Evolutionary conservation across 371 early-diverging fungal genomes (phyloP).

Genomic region (Aphelidium insulamus): DNA sequence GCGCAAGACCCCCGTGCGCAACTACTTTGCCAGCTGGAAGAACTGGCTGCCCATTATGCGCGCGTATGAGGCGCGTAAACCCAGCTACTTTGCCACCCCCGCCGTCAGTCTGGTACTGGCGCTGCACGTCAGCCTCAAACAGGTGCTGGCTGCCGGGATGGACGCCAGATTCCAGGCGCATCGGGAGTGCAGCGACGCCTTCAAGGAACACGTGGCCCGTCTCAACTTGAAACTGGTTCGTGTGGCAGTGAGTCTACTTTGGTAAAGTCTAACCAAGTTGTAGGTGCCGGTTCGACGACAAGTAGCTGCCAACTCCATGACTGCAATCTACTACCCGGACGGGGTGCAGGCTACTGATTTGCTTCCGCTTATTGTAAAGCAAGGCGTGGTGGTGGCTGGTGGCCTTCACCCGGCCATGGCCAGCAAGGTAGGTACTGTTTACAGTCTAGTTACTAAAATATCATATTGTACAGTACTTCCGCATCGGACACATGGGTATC

Average conservation of each 20-base stretch:
- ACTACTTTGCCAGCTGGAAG: slow-evolving; percentile 57
- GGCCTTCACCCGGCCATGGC: slow-evolving; percentile 72
- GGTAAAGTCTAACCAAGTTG: slow-evolving; percentile 1
- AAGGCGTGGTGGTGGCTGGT: slow-evolving; percentile 79
- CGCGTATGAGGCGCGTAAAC: slow-evolving; percentile 73
- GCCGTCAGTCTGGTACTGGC: slow-evolving; percentile 83
- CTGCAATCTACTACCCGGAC: slow-evolving; percentile 82
- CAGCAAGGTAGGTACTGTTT: too few species aligned
- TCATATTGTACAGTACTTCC: too few species aligned
- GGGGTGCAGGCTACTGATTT: slow-evolving; percentile 50
- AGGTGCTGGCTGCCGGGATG: slow-evolving; percentile 41
- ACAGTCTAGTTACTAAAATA: too few species aligned
- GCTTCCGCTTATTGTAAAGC: slow-evolving; percentile 41
- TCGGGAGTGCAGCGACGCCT: slow-evolving; percentile 34
- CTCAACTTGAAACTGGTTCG: slow-evolving; percentile 58
- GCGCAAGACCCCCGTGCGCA: slow-evolving; percentile 42
- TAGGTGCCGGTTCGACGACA: slow-evolving; percentile 21
- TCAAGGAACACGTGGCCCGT: slow-evolving; percentile 39
- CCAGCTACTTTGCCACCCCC: slow-evolving; percentile 92
- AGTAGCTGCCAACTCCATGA: slow-evolving; percentile 71
- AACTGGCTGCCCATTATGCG: slow-evolving; percentile 85
- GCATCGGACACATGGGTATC: slow-evolving; percentile 87
- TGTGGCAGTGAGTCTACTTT: not conserved
- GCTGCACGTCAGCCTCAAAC: slow-evolving; percentile 56
- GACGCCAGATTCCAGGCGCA: slow-evolving; percentile 46